These are phyloP conservation scores for Citrus hindsii DNA, from an alignment of 345 rosid species.

Conservation along the genomic window DNA sequence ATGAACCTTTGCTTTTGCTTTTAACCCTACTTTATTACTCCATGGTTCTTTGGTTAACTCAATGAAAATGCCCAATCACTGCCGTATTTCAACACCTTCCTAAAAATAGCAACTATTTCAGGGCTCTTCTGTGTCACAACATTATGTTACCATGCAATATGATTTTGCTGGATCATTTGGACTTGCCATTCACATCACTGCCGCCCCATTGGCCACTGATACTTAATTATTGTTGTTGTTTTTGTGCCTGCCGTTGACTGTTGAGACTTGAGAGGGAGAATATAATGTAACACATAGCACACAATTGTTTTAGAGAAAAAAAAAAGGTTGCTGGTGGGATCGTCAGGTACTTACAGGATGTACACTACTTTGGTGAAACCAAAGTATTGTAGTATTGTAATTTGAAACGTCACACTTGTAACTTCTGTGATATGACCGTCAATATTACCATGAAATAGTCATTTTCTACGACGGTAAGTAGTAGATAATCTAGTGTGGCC, in stretches of 20 bases:
- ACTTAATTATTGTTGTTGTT: neutral
- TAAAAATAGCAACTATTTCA: conserved; percentile 8
- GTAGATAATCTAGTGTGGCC: too few species aligned
- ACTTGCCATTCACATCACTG: too few species aligned
- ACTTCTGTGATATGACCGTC: too few species aligned
- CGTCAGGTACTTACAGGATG: neutral
- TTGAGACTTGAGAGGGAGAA: neutral
- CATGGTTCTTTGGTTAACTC: neutral
- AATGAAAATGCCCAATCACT: conserved; percentile 23
- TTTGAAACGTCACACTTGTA: neutral
- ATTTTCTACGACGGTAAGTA: too few species aligned
- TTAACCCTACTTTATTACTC: neutral
- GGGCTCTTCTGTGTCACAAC: neutral
- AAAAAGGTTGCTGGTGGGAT: neutral
- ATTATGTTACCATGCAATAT: neutral
- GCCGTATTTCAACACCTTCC: neutral
- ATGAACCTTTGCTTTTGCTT: neutral
- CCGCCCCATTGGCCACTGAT: neutral
- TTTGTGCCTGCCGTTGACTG: neutral
- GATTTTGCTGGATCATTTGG: too few species aligned
- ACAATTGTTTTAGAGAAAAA: neutral
- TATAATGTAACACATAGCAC: neutral
- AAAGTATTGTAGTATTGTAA: neutral
- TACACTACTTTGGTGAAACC: neutral
- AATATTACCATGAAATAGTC: too few species aligned